These are phyloP conservation scores for Fusarium cyanostomum DNA, from an alignment of 2,329 filamentous ascomycete genomes.

Conservation along the genomic window DNA sequence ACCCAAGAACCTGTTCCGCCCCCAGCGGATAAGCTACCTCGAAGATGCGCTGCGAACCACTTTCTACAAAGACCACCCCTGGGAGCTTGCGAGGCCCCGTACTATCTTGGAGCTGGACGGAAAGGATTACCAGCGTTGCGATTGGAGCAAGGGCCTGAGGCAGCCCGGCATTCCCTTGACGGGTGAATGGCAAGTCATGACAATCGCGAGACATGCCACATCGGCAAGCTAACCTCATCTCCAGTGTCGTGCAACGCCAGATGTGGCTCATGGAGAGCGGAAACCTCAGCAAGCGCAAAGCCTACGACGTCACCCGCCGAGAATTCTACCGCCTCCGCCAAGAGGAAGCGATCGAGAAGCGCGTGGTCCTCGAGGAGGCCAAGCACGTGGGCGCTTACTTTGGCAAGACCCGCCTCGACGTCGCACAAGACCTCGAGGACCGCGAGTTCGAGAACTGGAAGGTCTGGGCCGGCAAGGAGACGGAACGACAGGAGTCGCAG, in stretches of 20 bases:
- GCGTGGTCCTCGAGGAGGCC: conserved; percentile 89
- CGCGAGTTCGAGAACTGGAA: conserved; percentile 85
- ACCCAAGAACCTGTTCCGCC: conserved; percentile 81
- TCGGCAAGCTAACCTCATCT: conserved; percentile 25
- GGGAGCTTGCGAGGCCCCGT: conserved; percentile 91
- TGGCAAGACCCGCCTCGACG: conserved; percentile 76
- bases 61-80: conserved; percentile 95
- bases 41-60: conserved; percentile 83
- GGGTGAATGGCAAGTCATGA: conserved; percentile 62
- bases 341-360: conserved; percentile 80
- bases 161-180: conserved; percentile 81
- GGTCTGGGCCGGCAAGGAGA: conserved; percentile 71
- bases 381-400: conserved; percentile 88
- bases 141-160: conserved; percentile 80
- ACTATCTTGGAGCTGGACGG: conserved; percentile 87
- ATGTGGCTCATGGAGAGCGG: conserved; percentile 80
- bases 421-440: conserved; percentile 86
- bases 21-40: conserved; percentile 78
- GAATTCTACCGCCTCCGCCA: conserved; percentile 92
- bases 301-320: conserved; percentile 87
- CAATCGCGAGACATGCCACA: neutral
- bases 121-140: conserved; percentile 76
- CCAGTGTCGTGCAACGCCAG: conserved; percentile 91
- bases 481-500: conserved; percentile 52
- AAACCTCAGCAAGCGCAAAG: conserved; percentile 68